Conservation (phyloP, 2,329 filamentous ascomycete genomes). For the Nothopassalora personata region DNA sequence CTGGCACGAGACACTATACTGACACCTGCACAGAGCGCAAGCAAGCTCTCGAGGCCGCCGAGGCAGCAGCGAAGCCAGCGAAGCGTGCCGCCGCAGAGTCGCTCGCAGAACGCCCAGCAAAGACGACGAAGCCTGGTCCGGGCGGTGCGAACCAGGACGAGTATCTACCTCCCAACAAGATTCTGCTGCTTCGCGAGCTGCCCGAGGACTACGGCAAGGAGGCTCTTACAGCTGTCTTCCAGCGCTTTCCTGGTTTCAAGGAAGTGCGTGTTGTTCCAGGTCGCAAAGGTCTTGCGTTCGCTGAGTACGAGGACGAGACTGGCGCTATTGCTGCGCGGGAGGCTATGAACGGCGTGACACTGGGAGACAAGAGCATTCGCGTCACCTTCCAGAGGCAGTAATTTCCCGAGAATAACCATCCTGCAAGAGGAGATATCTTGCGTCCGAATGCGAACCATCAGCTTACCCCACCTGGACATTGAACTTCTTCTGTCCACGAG, state of each 20-base stretch:
- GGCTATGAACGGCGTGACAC: slow-evolving; percentile 75
- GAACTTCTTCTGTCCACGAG: neutral
- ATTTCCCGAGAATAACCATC: neutral
- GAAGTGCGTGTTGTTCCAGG: slow-evolving; percentile 88
- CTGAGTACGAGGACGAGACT: slow-evolving; percentile 88
- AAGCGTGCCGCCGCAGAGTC: slow-evolving; percentile 53
- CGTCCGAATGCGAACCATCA: too few relatives aligned
- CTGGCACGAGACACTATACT: neutral
- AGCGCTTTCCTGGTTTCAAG: slow-evolving; percentile 85
- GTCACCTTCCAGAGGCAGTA: slow-evolving; percentile 94
- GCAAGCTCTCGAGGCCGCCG: slow-evolving; percentile 74
- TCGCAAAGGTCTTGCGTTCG: slow-evolving; percentile 83
- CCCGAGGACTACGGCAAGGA: slow-evolving; percentile 83
- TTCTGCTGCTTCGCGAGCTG: slow-evolving; percentile 86
- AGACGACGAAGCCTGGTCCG: slow-evolving; percentile 64
- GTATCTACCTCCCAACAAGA: slow-evolving; percentile 95
- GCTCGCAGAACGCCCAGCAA: slow-evolving; percentile 54
- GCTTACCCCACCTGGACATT: too few relatives aligned
- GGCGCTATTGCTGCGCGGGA: slow-evolving; percentile 93
- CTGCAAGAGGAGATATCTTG: too few relatives aligned
- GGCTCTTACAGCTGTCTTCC: slow-evolving; percentile 72
- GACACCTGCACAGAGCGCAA: slow-evolving; percentile 55
- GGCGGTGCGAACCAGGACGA: slow-evolving; percentile 86
- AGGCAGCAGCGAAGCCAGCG: slow-evolving; percentile 52
- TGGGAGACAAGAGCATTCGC: slow-evolving; percentile 78